Evolutionary conservation across 495 filamentous ascomycete genomes (phyloP).

Genomic region (Penicillium cinerascens): DNA sequence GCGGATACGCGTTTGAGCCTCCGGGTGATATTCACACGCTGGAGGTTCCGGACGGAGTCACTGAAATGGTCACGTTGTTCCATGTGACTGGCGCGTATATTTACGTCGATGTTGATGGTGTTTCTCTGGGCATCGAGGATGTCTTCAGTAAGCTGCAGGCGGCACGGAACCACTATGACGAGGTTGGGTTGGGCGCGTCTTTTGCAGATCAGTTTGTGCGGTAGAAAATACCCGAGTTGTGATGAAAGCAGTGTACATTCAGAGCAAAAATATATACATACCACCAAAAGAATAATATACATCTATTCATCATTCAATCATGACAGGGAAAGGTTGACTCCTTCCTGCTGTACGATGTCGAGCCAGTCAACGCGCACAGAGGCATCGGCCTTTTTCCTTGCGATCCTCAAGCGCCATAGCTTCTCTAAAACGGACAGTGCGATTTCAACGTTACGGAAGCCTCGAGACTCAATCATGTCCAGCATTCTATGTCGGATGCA

Average conservation of each 20-base stretch:
- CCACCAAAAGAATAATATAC: too few relatives aligned
- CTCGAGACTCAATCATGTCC: conserved; percentile 12
- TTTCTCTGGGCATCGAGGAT: conserved; percentile 14
- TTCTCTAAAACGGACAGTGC: conserved; percentile 11
- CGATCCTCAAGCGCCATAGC: conserved; percentile 10
- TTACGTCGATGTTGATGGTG: conserved; percentile 13
- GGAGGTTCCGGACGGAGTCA: conserved; percentile 16
- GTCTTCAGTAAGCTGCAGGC: conserved; percentile 17
- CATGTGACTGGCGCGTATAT: conserved; percentile 22
- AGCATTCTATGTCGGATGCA: conserved; percentile 9
- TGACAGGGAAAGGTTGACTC: conserved; percentile 8
- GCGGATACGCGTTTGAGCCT: conserved; percentile 18
- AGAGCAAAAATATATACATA: too few relatives aligned
- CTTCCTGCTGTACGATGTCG: conserved; percentile 11
- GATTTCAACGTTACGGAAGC: conserved; percentile 12
- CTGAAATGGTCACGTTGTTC: conserved; percentile 18
- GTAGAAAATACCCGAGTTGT: background rate
- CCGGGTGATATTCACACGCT: conserved; percentile 21
- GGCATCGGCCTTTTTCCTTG: background rate
- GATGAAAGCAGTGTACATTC: too few relatives aligned
- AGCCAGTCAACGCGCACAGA: conserved; percentile 9
- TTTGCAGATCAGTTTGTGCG: conserved; percentile 21
- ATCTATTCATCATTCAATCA: background rate
- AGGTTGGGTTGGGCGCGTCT: conserved; percentile 9
- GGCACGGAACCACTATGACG: conserved; percentile 15